Evolutionary conservation across 306 rosid species (phyloP), one percentile per base, ranked within the genome.

Genomic region (Psophocarpus tetragonolobus): DNA sequence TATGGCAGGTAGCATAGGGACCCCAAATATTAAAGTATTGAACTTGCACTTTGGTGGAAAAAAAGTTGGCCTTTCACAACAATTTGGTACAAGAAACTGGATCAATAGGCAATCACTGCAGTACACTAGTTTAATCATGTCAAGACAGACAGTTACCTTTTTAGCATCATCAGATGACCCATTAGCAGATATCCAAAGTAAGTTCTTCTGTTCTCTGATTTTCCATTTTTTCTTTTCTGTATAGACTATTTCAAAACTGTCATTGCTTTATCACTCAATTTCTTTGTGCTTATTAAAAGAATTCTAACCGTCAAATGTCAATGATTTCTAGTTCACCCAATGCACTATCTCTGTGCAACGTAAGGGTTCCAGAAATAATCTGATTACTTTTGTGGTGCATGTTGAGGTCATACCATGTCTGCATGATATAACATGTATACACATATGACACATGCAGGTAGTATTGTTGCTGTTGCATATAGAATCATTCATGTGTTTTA

Each of bases 1-100:
- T 39, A 71, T 65, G 64, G 82, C 92, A 91, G 98, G 91, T 90
- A 87, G 85, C 86, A 81, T 90, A 58, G 87, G 90, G 77, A 65
- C 84, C 21, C 78, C 89, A 76, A 80, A 84, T 77, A 45, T 85
- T 67, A 84, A 84, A 74, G 39, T 85, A 62, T 80, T 81, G 56
- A 83, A 70, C 87, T 83, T 87, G 78, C 71, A 67, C 79, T 82
- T 81, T 60, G 38, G 84, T 53, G 75, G 81, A 69, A 79, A 75
- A 83, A 80, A 82, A 81, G 51, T 56, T 73, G 84, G 84, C 73
- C 39, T 81, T 61, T 54, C 81, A 11, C 82, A 75, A 53, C 86
- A 80, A 14, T 68, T 66, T 88, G 85, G 88, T 66, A 29, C 75
- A 68, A 84, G 84, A 87, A 74, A 73, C 85, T 86, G 91, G 91